A percentile compares a stretch with the other conserved stretches of the same genome.
Evolutionary conservation across 2,329 filamentous ascomycete species (phyloP).

Genomic region (Colletotrichum phormii): DNA sequence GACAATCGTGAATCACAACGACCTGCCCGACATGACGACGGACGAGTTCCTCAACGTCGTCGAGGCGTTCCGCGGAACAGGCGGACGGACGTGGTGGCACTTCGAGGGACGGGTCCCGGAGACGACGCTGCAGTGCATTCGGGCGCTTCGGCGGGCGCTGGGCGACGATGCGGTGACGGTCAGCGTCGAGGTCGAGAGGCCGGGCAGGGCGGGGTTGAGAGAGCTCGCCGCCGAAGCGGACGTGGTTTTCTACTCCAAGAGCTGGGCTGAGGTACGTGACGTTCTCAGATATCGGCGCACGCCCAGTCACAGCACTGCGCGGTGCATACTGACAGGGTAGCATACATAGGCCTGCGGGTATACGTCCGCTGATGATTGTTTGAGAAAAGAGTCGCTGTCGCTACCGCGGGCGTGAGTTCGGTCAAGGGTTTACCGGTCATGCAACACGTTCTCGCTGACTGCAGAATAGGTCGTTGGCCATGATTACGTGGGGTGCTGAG

Average conservation of each 20-base stretch:
- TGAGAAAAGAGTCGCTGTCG: conserved; percentile 55
- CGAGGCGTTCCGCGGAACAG: conserved; percentile 47
- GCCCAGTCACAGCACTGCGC: not conserved
- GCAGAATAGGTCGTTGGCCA: conserved; percentile 55
- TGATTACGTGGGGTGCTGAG: conserved; percentile 70
- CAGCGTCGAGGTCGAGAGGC: conserved; percentile 81
- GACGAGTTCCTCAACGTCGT: conserved; percentile 67
- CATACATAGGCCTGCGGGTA: conserved; percentile 46
- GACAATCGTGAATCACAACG: conserved; percentile 78
- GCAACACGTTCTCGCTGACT: conserved; percentile 10
- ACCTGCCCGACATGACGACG: conserved; percentile 74
- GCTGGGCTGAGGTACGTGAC: conserved; percentile 73
- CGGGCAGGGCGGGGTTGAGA: conserved; percentile 68
- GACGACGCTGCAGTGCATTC: conserved; percentile 70
- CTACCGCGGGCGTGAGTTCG: conserved; percentile 57
- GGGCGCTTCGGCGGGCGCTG: conserved; percentile 56
- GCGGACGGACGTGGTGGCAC: conserved; percentile 71
- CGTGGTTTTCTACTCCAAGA: conserved; percentile 78
- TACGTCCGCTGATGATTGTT: conserved; percentile 60
- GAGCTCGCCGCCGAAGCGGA: conserved; percentile 72
- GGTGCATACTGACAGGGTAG: conserved; percentile 6
- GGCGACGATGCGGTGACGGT: conserved; percentile 47
- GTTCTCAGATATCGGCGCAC: not conserved
- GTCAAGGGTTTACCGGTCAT: conserved; percentile 9
- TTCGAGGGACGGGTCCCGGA: conserved; percentile 74